These are phyloP conservation scores for Terana coerulea DNA, from an alignment of 768 basidiomycete species.

Conservation along the genomic window DNA sequence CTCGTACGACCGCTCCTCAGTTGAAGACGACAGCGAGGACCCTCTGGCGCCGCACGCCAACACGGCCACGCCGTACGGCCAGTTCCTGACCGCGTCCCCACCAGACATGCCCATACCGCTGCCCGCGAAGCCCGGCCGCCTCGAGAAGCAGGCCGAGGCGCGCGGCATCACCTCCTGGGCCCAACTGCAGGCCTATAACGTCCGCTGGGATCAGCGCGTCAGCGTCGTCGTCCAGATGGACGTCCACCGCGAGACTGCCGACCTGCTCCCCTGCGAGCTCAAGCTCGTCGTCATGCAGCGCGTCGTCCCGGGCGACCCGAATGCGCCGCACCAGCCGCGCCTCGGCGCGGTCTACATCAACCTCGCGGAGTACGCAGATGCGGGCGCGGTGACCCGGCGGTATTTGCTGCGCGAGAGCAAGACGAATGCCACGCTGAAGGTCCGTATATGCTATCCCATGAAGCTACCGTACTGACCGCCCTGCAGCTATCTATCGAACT, in stretches of 20 bases:
- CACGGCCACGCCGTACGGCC: slow-evolving; percentile 8
- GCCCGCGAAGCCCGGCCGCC: slow-evolving; percentile 1
- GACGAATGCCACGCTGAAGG: slow-evolving; percentile 77
- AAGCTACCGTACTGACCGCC: not conserved
- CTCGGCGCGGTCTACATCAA: slow-evolving; percentile 68
- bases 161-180: slow-evolving; percentile 61
- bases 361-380: slow-evolving; percentile 69
- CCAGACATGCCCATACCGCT: slow-evolving; percentile 4
- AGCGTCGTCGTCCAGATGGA: slow-evolving; percentile 57
- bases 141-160: slow-evolving; percentile 27
- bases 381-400: slow-evolving; percentile 52
- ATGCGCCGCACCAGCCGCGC: slow-evolving; percentile 52
- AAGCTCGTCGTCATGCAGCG: slow-evolving; percentile 66
- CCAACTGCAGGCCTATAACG: slow-evolving; percentile 60
- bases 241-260: slow-evolving; percentile 47
- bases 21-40: slow-evolving; percentile 4
- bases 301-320: slow-evolving; percentile 52
- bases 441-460: slow-evolving; percentile 26
- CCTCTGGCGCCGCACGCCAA: not conserved
- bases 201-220: slow-evolving; percentile 57
- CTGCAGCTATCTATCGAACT: slow-evolving; percentile 56
- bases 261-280: slow-evolving; percentile 54
- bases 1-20: slow-evolving; percentile 1
- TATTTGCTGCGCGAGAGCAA: slow-evolving; percentile 72
- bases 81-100: slow-evolving; percentile 12